phyloP scores from a whole-genome alignment of 331 rosid genomes.

The Pyracantha coccinea region DNA sequence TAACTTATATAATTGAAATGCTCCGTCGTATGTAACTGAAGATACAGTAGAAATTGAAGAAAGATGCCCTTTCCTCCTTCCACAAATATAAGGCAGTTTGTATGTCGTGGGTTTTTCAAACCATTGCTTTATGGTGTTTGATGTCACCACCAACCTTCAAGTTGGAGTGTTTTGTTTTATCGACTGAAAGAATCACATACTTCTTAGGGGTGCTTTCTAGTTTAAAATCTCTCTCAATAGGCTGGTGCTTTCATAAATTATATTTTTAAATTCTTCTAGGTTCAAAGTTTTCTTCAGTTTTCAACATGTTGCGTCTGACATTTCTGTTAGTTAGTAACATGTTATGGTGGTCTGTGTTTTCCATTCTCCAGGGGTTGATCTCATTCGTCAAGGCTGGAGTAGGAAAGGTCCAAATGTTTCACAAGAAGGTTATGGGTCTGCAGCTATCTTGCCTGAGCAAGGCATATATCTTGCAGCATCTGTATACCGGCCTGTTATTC shows the following conservation, averaged over 20 bases:
- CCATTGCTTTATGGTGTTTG: background rate
- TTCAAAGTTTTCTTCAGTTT: background rate
- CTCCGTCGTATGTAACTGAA: background rate
- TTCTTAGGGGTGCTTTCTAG: background rate
- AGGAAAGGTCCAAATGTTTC: conserved; percentile 75
- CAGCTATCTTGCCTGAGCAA: conserved; percentile 93
- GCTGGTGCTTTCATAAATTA: background rate
- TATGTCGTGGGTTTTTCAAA: background rate
- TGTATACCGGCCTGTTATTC: conserved; percentile 85
- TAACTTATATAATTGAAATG: background rate
- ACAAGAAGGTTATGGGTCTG: conserved; percentile 98
- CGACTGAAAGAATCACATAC: background rate
- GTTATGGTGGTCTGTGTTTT: conserved; percentile 1
- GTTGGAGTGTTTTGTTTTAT: background rate
- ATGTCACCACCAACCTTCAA: background rate
- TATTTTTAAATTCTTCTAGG: background rate
- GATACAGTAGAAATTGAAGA: background rate
- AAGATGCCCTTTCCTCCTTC: background rate
- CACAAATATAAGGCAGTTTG: background rate
- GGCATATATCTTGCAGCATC: conserved; percentile 98
- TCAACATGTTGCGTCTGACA: background rate
- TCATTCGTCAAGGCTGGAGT: conserved; percentile 96
- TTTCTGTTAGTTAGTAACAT: background rate
- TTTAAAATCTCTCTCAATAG: background rate
- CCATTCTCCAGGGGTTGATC: conserved; percentile 59